Conservation (phyloP, 225 moss, liverwort and hornwort genomes). For the Marchantia polymorpha region DNA sequence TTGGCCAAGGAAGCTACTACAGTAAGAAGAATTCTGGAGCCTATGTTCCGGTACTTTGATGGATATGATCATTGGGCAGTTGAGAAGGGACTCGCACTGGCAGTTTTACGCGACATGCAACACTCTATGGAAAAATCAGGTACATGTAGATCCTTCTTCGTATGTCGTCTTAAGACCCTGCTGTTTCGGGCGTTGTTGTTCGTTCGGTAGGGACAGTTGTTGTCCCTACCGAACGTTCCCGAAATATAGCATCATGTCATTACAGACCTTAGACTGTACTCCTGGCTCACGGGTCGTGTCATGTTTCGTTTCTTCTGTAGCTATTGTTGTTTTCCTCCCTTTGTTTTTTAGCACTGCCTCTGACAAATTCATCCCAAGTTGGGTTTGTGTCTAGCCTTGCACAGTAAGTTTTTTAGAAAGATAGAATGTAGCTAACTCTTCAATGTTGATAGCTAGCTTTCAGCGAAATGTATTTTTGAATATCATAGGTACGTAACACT, state of each 20-base stretch:
- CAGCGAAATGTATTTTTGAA: not conserved
- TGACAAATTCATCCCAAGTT: too few species aligned
- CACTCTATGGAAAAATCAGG: constrained; percentile 91
- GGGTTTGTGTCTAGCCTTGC: too few species aligned
- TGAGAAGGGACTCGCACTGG: constrained; percentile 67
- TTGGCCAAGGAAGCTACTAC: constrained; percentile 88
- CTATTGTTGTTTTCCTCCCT: too few species aligned
- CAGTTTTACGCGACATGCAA: constrained; percentile 79
- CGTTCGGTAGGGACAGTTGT: too few species aligned
- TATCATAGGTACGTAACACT: not conserved
- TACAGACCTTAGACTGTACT: too few species aligned
- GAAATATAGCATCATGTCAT: too few species aligned
- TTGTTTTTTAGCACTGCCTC: too few species aligned
- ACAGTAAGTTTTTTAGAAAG: not conserved
- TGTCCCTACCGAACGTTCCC: too few species aligned
- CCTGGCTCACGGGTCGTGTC: too few species aligned
- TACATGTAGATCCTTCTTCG: constrained; percentile 8
- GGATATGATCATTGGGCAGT: constrained; percentile 70
- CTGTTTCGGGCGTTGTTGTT: not conserved
- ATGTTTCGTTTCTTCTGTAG: too few species aligned
- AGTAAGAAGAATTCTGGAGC: constrained; percentile 79
- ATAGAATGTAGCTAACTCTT: not conserved
- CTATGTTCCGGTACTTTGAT: constrained; percentile 90
- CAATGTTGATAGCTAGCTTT: not conserved
- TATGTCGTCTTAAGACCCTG: not conserved